Conservation (phyloP, 2,329 filamentous ascomycete genomes). For the Ascosphaera apis region DNA sequence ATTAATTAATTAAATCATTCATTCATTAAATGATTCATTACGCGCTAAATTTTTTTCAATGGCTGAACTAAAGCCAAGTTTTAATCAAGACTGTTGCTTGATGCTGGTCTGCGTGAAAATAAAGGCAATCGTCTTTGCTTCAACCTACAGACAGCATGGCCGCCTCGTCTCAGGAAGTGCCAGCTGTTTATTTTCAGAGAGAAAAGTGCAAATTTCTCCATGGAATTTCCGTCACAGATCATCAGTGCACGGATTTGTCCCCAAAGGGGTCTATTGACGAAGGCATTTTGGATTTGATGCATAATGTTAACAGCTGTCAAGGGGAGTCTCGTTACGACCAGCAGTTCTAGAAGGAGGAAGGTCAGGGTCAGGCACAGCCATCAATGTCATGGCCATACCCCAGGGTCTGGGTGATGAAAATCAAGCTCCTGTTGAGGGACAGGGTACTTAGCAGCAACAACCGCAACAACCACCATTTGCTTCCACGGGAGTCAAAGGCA, state of each 20-base stretch:
- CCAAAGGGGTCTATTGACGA: constrained; percentile 74
- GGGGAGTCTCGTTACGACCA: constrained; percentile 73
- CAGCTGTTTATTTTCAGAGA: constrained; percentile 20
- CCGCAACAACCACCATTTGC: constrained; percentile 19
- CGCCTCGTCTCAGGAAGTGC: not conserved
- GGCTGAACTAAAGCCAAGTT: no score
- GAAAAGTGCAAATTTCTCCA: constrained; percentile 54
- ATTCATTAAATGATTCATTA: not conserved
- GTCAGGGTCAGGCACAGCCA: no score
- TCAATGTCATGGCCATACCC: constrained; percentile 4
- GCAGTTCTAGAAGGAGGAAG: no score
- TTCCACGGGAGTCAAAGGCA: constrained; percentile 62
- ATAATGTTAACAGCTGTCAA: constrained; percentile 52
- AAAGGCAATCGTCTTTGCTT: not conserved
- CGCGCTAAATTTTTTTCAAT: no score
- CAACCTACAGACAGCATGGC: not conserved
- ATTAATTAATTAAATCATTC: no score
- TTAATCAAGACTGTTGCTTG: no score
- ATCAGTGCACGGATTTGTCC: constrained; percentile 58
- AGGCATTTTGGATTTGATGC: constrained; percentile 54
- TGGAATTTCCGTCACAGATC: constrained; percentile 43
- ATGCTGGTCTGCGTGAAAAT: no score
- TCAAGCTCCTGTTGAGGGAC: constrained; percentile 1
- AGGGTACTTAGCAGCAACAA: constrained; percentile 1
- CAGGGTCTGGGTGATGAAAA: not conserved